Evolutionary conservation across 163 green algal species (phyloP).

Genomic region (Botryococcus braunii): DNA sequence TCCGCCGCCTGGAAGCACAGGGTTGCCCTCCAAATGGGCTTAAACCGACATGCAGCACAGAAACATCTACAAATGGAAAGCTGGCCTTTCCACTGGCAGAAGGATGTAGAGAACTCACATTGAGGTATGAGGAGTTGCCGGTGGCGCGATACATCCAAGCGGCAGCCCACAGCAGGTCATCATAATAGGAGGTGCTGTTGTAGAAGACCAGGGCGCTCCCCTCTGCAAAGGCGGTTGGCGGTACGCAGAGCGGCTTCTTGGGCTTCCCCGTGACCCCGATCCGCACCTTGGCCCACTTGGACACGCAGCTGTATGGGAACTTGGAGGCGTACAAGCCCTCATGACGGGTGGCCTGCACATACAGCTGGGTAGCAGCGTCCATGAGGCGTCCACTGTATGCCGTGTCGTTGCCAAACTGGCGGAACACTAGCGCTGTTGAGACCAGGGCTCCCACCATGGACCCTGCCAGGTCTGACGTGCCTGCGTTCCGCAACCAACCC

Average conservation of each 20-base stretch:
- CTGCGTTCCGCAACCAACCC: too few relatives aligned
- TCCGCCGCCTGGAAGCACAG: too few relatives aligned
- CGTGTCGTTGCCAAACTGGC: constrained; percentile 4
- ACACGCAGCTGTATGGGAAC: constrained; percentile 19
- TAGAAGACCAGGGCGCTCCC: constrained; percentile 27
- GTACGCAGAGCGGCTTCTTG: not conserved
- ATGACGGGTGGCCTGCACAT: constrained; percentile 7
- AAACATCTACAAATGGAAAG: too few relatives aligned
- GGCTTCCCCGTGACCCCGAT: constrained; percentile 1
- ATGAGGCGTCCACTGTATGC: constrained; percentile 18
- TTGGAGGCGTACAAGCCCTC: constrained; percentile 3
- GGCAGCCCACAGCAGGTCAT: constrained; percentile 54
- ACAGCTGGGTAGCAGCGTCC: constrained; percentile 6
- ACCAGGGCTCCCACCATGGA: constrained; percentile 37
- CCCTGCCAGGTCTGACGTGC: constrained; percentile 33
- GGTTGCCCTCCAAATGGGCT: too few relatives aligned
- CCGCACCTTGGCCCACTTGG: constrained; percentile 16
- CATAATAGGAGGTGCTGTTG: constrained; percentile 46
- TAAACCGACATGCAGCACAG: too few relatives aligned
- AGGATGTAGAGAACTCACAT: too few relatives aligned
- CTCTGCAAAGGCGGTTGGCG: constrained; percentile 9
- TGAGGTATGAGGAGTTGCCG: too few relatives aligned
- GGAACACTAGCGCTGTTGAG: constrained; percentile 31
- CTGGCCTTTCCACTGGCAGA: too few relatives aligned
- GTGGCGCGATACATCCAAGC: constrained; percentile 55